Percentiles rank a stretch among this genome's conserved stretches.
phyloP scores from a whole-genome alignment of 129 eudicot genomes.

The Arctium minus region DNA sequence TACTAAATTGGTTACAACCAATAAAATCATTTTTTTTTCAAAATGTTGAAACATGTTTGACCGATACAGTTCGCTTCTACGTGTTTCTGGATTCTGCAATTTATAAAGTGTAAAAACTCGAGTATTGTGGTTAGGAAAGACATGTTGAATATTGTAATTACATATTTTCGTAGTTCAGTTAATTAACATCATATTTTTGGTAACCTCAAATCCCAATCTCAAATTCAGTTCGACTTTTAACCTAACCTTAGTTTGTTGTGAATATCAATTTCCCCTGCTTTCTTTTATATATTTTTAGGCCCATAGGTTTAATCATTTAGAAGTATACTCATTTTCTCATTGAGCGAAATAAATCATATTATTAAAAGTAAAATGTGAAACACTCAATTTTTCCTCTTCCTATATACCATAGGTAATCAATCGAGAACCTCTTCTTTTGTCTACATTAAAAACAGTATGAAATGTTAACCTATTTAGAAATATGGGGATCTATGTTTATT shows the following conservation, averaged over 20 bases:
- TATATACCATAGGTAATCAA: neutral
- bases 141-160: neutral
- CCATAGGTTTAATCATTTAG: neutral
- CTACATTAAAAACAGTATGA: neutral
- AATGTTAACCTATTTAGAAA: neutral
- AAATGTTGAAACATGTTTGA: neutral
- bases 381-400: neutral
- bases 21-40: no score
- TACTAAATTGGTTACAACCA: neutral
- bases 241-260: neutral
- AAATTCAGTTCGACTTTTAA: neutral
- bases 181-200: neutral
- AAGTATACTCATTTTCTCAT: neutral
- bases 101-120: neutral
- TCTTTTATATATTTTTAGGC: no score
- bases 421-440: neutral
- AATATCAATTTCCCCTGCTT: neutral
- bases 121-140: neutral
- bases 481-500: neutral
- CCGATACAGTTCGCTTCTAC: neutral
- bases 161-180: neutral
- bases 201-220: neutral
- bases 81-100: neutral
- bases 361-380: neutral
- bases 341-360: neutral